A percentile compares a stretch with the other conserved stretches of the same genome.
These are phyloP conservation scores for Talaromyces sp. DNA, from an alignment of 2,329 filamentous ascomycete genomes.

Conservation along the genomic window DNA sequence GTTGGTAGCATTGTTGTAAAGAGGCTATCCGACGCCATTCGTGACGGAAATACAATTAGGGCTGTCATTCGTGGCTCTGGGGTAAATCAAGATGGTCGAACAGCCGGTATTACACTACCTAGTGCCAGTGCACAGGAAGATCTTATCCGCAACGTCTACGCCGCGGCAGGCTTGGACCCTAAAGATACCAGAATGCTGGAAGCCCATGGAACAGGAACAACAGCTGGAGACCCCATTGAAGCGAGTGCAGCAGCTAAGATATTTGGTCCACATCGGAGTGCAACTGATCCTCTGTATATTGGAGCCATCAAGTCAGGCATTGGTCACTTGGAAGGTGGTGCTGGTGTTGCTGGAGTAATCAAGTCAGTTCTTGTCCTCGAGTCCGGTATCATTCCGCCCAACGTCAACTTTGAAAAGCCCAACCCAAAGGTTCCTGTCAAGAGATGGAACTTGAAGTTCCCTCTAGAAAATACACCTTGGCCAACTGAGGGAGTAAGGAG, in stretches of 20 bases:
- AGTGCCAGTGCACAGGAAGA: conserved; percentile 23
- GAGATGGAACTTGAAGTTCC: conserved; percentile 39
- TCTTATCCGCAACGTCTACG: conserved; percentile 21
- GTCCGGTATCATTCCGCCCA: conserved; percentile 44
- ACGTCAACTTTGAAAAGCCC: conserved; percentile 39
- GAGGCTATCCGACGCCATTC: conserved; percentile 27
- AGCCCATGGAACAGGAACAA: conserved; percentile 29
- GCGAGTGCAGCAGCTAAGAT: conserved; percentile 19
- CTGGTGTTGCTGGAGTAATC: conserved; percentile 41
- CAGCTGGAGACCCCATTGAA: conserved; percentile 27
- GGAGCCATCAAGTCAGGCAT: conserved; percentile 24
- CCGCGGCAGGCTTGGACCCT: conserved; percentile 7
- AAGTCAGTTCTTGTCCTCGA: conserved; percentile 45
- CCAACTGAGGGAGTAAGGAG: conserved; percentile 26
- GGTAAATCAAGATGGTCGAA: conserved; percentile 25
- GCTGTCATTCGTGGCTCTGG: conserved; percentile 30
- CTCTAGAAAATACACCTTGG: conserved; percentile 25
- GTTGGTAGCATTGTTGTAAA: conserved; percentile 30
- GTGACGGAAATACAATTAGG: conserved; percentile 31
- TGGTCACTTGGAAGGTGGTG: conserved; percentile 35
- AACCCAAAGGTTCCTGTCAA: conserved; percentile 38
- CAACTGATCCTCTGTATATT: conserved; percentile 20
- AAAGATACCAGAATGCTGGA: conserved; percentile 20
- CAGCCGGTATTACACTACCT: conserved; percentile 24
- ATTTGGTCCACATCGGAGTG: conserved; percentile 20